These are phyloP conservation scores for Calamus simplicifolius DNA, from an alignment of 176 grass and related monocot genomes.

Conservation along the genomic window DNA sequence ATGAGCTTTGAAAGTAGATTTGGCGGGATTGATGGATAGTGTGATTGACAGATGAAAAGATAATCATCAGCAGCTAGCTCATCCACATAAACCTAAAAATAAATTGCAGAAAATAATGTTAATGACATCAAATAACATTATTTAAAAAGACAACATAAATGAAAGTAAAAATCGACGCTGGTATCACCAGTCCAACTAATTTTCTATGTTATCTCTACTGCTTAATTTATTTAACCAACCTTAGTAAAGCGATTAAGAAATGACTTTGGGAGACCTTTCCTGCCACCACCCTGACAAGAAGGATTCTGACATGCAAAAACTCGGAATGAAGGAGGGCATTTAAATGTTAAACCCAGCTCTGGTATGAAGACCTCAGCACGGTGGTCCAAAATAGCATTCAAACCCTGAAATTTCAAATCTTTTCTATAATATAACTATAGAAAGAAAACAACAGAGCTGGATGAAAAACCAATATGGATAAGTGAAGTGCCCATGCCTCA, in stretches of 20 bases:
- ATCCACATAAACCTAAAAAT: slow-evolving; percentile 63
- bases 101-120: too few species aligned
- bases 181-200: too few species aligned
- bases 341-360: slow-evolving; percentile 68
- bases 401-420: slow-evolving; percentile 29
- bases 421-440: neutral
- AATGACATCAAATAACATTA: too few species aligned
- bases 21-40: slow-evolving; percentile 35
- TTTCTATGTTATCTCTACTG: too few species aligned
- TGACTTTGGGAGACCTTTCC: slow-evolving; percentile 85
- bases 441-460: slow-evolving; percentile 5
- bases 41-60: slow-evolving; percentile 57
- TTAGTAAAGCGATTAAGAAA: slow-evolving; percentile 95
- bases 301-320: slow-evolving; percentile 97
- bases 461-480: neutral
- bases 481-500: slow-evolving; percentile 24
- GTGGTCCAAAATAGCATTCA: slow-evolving; percentile 94
- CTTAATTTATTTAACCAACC: slow-evolving; percentile 23
- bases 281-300: slow-evolving; percentile 81
- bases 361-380: slow-evolving; percentile 97
- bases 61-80: slow-evolving; percentile 83
- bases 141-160: too few species aligned
- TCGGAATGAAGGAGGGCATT: slow-evolving; percentile 74
- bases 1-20: slow-evolving; percentile 62
- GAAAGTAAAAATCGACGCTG: too few species aligned